Conservation (phyloP, 2,329 filamentous ascomycete species). For the Stagonosporopsis rhizophila region DNA sequence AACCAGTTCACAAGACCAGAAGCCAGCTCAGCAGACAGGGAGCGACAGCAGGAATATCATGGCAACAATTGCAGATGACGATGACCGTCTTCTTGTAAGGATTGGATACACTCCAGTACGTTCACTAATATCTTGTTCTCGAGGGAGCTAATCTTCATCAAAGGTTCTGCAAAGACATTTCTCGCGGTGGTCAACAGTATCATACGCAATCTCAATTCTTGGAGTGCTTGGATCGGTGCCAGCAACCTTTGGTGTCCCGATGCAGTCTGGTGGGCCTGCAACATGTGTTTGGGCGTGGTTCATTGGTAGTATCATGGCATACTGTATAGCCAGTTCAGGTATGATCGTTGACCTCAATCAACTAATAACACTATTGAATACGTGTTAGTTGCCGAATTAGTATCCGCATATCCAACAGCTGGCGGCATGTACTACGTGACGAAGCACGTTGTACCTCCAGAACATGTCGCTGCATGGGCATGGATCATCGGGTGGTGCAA, state of each 20-base stretch:
- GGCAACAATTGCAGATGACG: slow-evolving; percentile 64
- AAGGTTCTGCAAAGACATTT: slow-evolving; percentile 69
- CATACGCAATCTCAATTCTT: slow-evolving; percentile 70
- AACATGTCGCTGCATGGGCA: slow-evolving; percentile 68
- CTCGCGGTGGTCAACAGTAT: slow-evolving; percentile 71
- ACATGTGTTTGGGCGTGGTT: slow-evolving; percentile 72
- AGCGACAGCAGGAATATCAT: slow-evolving; percentile 40
- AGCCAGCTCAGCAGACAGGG: slow-evolving; percentile 30
- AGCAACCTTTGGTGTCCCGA: slow-evolving; percentile 66
- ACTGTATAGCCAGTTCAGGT: slow-evolving; percentile 68
- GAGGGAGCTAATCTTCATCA: slow-evolving; percentile 24
- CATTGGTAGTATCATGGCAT: slow-evolving; percentile 68
- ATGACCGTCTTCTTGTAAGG: slow-evolving; percentile 65
- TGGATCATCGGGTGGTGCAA: slow-evolving; percentile 75
- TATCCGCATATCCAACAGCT: slow-evolving; percentile 71
- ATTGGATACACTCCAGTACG: slow-evolving; percentile 69
- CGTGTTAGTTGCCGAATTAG: slow-evolving; percentile 65
- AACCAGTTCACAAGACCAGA: slow-evolving; percentile 32
- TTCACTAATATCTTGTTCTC: neutral
- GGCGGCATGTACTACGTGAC: slow-evolving; percentile 74
- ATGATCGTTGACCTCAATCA: slow-evolving; percentile 7
- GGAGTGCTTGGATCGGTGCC: slow-evolving; percentile 71
- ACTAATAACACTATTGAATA: neutral
- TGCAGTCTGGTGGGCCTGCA: slow-evolving; percentile 66
- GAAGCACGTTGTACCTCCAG: slow-evolving; percentile 67